Evolutionary conservation across 805 yeast species (phyloP), one percentile per base, ranked within the genome.

Genomic region (Yarrowia alimentaria): DNA sequence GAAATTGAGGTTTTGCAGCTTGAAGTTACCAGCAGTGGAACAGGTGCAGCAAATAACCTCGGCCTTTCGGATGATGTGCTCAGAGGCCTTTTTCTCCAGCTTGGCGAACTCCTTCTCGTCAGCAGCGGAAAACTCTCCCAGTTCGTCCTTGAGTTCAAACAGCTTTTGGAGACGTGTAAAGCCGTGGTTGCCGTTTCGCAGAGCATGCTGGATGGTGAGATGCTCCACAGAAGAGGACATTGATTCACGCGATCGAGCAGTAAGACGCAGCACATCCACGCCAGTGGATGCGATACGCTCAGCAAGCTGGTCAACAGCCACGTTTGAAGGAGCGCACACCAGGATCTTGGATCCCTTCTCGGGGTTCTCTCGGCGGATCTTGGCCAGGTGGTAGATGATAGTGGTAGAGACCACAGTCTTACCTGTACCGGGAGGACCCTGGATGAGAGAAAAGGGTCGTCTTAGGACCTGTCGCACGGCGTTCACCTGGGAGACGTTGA

Each of bases 381-480:
- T 77, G 3, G 80, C 73, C 50, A 88, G 68, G 60, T 87, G 95
- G 58, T 85, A 83, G 22, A 89, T 78, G 53, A 90, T 85, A 0
- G 95, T 82, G 1, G 96, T 91, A 0, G 96, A 87, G 0, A 96
- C 89, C 12, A 87, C 94, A 0, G 97, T 90, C 63, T 90, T 90
- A 64, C 97, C 97, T 0, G 97, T 90, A 56, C 95, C 95, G 3
- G 97, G 97, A 8, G 97, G 97, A 13, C 97, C 97, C 65, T 90
- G 96, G 55, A 88, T 87, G 57, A 88, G 72, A 5, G 93, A 78
- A 34, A 89, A 70, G 1, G 95, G 95, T 57, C 79, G 72, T 59
- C 76, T 76, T 53, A 88, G 65, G 0, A 83, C 95, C 9, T 74
- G 66, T 48, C 75, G 71, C 19, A 90, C 88, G 0, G 97, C 96